These are phyloP conservation scores for Porcisia deanei DNA, from an alignment of 208 protist species.

Conservation along the genomic window DNA sequence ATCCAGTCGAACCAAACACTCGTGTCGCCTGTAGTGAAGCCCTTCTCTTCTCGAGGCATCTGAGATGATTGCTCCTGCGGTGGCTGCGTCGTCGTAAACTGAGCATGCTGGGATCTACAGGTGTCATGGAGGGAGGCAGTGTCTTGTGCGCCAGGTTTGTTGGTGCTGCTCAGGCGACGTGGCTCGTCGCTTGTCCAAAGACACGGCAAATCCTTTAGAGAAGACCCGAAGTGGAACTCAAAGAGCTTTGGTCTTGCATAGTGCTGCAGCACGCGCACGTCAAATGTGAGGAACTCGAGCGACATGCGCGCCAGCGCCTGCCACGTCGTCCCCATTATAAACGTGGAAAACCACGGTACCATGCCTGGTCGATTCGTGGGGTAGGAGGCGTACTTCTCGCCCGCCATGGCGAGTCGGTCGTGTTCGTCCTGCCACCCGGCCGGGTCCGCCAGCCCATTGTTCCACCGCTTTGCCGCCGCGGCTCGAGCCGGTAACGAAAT, in stretches of 20 bases:
- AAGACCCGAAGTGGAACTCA: slow-evolving; percentile 37
- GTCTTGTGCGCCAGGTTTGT: background rate
- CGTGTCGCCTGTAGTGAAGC: background rate
- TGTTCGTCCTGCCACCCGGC: slow-evolving; percentile 25
- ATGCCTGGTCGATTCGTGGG: slow-evolving; percentile 71
- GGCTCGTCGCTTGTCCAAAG: background rate
- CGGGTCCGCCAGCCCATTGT: background rate
- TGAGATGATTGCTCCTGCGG: background rate
- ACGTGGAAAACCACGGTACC: slow-evolving; percentile 87
- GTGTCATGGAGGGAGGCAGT: background rate
- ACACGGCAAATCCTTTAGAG: slow-evolving; percentile 9
- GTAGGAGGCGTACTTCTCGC: slow-evolving; percentile 25
- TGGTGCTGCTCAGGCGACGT: background rate
- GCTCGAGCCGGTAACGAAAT: slow-evolving; percentile 2
- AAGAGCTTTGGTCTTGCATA: slow-evolving; percentile 61
- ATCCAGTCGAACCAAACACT: slow-evolving; percentile 91
- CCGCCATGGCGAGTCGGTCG: slow-evolving; percentile 7
- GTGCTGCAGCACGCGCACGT: slow-evolving; percentile 60
- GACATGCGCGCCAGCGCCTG: slow-evolving; percentile 48
- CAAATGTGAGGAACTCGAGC: slow-evolving; percentile 81
- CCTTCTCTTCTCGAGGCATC: background rate
- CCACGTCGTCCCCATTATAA: slow-evolving; percentile 67
- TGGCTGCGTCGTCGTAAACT: background rate
- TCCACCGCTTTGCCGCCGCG: background rate
- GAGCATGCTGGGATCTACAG: background rate